phyloP scores from a whole-genome alignment of 768 basidiomycete species.

The Psilocybe subaeruginosa region DNA sequence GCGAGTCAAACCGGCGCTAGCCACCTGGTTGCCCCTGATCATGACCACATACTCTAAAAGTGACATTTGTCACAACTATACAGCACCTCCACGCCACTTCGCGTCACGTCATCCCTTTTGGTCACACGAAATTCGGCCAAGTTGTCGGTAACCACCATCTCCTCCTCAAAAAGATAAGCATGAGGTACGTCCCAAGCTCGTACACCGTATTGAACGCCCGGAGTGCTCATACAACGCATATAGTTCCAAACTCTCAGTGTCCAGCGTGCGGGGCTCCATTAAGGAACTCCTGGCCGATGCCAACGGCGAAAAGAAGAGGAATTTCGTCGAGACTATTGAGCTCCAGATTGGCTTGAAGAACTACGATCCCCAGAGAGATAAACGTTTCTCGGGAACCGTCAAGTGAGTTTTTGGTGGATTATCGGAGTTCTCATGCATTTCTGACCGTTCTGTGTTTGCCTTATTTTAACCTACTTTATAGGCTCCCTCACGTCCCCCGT shows the following conservation, averaged over 20 bases:
- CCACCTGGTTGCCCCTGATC: too few species aligned
- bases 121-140: neutral
- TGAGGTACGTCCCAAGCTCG: constrained; percentile 24
- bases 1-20: too few species aligned
- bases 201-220: neutral
- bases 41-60: neutral
- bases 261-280: constrained; percentile 99
- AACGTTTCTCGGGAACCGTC: constrained; percentile 99
- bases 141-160: constrained; percentile 3
- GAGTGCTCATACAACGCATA: neutral
- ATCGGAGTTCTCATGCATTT: neutral
- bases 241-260: constrained; percentile 85
- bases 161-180: constrained; percentile 28
- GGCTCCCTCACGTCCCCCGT: constrained; percentile 95
- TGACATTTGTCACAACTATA: constrained; percentile 2
- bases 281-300: constrained; percentile 87
- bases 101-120: constrained; percentile 11
- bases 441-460: neutral
- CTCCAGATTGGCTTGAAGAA: constrained; percentile 97
- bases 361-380: constrained; percentile 99
- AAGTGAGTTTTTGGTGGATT: constrained; percentile 57
- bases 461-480: constrained; percentile 31
- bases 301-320: constrained; percentile 87
- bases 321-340: constrained; percentile 96
- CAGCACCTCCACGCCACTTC: neutral